Conservation (phyloP, 495 filamentous ascomycete species). For the Halenospora varia region DNA sequence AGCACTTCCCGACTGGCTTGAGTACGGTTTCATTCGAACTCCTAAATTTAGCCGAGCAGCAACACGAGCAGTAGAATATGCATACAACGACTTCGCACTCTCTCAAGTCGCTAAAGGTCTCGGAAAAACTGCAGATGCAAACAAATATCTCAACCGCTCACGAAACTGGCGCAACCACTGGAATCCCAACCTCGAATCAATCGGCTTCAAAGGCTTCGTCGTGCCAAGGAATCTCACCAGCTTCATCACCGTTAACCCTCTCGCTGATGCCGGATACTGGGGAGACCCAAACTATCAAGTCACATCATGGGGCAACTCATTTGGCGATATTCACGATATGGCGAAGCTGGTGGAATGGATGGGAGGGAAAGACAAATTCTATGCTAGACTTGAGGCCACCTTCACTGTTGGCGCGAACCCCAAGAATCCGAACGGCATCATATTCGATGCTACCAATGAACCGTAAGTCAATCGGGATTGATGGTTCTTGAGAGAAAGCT, state of each 20-base stretch:
- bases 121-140: constrained; percentile 42
- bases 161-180: constrained; percentile 73
- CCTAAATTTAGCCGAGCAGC: constrained; percentile 57
- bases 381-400: constrained; percentile 56
- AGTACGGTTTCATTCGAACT: constrained; percentile 62
- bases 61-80: constrained; percentile 63
- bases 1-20: constrained; percentile 65
- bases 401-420: constrained; percentile 53
- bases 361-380: constrained; percentile 55
- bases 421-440: constrained; percentile 45
- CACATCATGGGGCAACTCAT: constrained; percentile 64
- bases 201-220: constrained; percentile 60
- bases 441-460: constrained; percentile 69
- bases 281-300: constrained; percentile 54
- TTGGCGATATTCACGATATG: constrained; percentile 66
- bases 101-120: constrained; percentile 56
- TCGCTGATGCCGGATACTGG: constrained; percentile 66
- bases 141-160: constrained; percentile 60
- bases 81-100: constrained; percentile 63
- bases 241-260: constrained; percentile 56
- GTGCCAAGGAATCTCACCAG: constrained; percentile 53
- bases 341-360: constrained; percentile 47
- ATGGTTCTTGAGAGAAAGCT: background rate
- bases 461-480: too few relatives aligned
- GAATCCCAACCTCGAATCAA: constrained; percentile 49